Evolutionary conservation across 2,329 filamentous ascomycete species (phyloP).

Genomic region (Dactylellina sp.): DNA sequence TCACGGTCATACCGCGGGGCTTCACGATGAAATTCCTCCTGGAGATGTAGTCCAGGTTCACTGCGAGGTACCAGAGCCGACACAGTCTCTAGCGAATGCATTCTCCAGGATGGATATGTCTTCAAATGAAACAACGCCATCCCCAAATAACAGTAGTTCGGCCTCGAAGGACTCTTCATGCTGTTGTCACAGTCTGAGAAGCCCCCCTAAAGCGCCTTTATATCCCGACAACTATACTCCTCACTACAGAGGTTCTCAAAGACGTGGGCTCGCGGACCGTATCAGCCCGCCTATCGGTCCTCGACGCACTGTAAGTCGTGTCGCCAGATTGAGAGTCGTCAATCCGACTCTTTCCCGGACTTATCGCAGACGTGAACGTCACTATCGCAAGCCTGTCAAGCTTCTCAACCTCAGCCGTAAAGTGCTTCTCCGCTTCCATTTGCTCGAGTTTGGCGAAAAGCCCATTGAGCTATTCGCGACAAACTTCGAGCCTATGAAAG

Average conservation of each 20-base stretch:
- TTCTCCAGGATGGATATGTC: neutral
- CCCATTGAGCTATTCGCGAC: slow-evolving; percentile 25
- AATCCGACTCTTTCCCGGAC: too few species aligned
- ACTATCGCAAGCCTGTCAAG: too few species aligned
- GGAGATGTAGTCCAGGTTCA: slow-evolving; percentile 35
- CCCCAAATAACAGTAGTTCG: neutral
- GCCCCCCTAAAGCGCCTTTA: neutral
- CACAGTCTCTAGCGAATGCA: neutral
- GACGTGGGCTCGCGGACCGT: neutral
- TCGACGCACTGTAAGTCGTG: too few species aligned
- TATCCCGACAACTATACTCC: slow-evolving; percentile 6
- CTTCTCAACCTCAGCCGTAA: slow-evolving; percentile 8
- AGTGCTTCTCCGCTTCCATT: slow-evolving; percentile 26
- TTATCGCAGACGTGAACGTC: neutral
- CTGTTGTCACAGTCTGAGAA: neutral
- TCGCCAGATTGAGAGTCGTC: too few species aligned
- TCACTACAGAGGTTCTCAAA: neutral
- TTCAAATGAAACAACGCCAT: neutral
- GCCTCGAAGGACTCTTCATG: slow-evolving; percentile 6
- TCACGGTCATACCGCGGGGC: slow-evolving; percentile 1
- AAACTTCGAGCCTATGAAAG: slow-evolving; percentile 20
- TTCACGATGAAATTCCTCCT: neutral
- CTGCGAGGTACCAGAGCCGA: neutral
- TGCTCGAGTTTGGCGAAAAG: slow-evolving; percentile 23
- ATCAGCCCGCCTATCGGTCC: neutral